Conservation (phyloP, 352 stramenopile species). For the Hyaloperonospora arabidopsidis region DNA sequence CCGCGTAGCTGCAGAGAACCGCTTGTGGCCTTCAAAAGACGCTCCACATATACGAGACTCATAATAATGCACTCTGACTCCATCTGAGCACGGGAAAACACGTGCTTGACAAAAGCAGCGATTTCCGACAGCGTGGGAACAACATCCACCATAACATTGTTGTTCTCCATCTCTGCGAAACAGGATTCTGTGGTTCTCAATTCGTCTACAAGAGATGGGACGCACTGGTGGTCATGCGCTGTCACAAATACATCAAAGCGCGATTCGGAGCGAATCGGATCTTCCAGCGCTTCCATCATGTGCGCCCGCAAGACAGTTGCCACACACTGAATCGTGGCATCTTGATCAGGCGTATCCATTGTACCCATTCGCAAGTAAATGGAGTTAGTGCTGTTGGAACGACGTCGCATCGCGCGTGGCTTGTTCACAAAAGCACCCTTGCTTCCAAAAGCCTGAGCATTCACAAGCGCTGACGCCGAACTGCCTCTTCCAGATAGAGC, state of each 20-base stretch:
- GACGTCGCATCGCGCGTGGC: conserved; percentile 57
- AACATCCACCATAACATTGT: conserved; percentile 28
- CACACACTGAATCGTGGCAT: conserved; percentile 93
- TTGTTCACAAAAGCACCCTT: conserved; percentile 19
- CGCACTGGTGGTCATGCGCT: conserved; percentile 30
- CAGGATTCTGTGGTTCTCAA: conserved; percentile 22
- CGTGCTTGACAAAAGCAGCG: conserved; percentile 88
- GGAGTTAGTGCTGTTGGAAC: conserved; percentile 93
- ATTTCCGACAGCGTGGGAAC: conserved; percentile 88
- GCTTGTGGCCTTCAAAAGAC: conserved; percentile 88
- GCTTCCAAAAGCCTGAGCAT: conserved; percentile 3
- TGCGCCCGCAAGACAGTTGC: conserved; percentile 93
- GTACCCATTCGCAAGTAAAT: conserved; percentile 89
- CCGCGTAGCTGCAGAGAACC: conserved; percentile 66
- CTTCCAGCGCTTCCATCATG: conserved; percentile 83
- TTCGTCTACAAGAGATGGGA: conserved; percentile 25
- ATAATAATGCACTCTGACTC: conserved; percentile 97
- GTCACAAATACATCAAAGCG: conserved; percentile 74
- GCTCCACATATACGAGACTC: conserved; percentile 95
- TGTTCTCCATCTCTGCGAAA: conserved; percentile 24
- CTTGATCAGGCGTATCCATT: conserved; percentile 93
- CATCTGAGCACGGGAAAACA: conserved; percentile 88
- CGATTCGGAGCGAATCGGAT: conserved; percentile 39
- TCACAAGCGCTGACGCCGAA: conserved; percentile 18
- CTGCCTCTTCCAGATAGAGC: conserved; percentile 16